Evolutionary conservation across 495 filamentous ascomycete genomes (phyloP).

Genomic region (Penicillium goetzii): DNA sequence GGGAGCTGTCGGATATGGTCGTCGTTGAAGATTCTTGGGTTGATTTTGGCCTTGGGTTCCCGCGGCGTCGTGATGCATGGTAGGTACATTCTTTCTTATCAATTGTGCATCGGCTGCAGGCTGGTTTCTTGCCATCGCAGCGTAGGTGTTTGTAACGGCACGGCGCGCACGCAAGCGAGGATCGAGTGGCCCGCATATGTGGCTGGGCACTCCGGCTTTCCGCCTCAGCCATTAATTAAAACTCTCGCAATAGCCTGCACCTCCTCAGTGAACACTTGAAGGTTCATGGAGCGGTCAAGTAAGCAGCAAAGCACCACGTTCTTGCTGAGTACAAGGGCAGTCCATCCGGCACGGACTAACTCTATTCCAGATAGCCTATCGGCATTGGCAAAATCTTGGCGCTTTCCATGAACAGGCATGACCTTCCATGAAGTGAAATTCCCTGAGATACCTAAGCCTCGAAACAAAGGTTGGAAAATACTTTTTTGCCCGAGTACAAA

Average conservation of each 20-base stretch:
- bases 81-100: slow-evolving; percentile 24
- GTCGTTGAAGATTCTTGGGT: background rate
- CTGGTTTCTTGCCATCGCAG: slow-evolving; percentile 27
- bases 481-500: too few species aligned
- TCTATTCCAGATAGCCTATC: slow-evolving; percentile 2
- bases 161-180: slow-evolving; percentile 29
- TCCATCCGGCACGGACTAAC: background rate
- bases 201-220: background rate
- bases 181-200: slow-evolving; percentile 11
- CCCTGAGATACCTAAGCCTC: too few species aligned
- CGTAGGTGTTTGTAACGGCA: slow-evolving; percentile 33
- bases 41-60: background rate
- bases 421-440: too few species aligned
- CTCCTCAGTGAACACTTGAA: background rate
- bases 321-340: background rate
- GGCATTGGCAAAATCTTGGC: background rate
- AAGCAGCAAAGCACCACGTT: background rate
- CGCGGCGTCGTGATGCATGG: background rate
- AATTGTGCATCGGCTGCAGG: slow-evolving; percentile 23
- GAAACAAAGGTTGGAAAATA: too few species aligned
- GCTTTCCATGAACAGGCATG: background rate
- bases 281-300: background rate
- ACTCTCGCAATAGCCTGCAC: background rate
- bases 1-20: background rate
- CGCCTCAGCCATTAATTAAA: background rate